These are phyloP conservation scores for Quercus phellos DNA, from an alignment of 331 rosid species.

Conservation along the genomic window DNA sequence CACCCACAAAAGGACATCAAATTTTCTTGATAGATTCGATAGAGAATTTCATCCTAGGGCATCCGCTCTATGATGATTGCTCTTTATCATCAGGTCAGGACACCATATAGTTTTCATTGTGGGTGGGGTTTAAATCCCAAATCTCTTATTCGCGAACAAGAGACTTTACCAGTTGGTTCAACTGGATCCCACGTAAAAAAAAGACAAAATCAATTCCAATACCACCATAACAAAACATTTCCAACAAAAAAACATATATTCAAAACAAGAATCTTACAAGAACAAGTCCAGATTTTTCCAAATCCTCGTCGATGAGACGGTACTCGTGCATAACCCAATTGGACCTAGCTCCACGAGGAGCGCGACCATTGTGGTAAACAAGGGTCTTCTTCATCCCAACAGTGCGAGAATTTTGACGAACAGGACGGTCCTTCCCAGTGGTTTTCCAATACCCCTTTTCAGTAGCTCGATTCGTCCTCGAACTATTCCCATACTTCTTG, in stretches of 20 bases:
- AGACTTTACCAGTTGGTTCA: no score
- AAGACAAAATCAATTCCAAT: conserved; percentile 13
- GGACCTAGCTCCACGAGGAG: conserved; percentile 68
- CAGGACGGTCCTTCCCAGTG: conserved; percentile 77
- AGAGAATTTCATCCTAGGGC: no score
- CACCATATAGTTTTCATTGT: no score
- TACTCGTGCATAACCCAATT: conserved; percentile 99
- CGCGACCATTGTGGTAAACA: conserved; percentile 78
- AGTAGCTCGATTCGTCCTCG: conserved; percentile 86
- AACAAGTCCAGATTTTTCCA: conserved; percentile 43
- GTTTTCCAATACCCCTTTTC: conserved; percentile 94
- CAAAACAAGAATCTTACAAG: conserved; percentile 35
- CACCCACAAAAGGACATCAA: background rate
- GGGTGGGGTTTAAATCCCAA: no score
- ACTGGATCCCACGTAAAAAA: no score
- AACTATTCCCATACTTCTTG: conserved; percentile 72
- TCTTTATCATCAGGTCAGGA: no score
- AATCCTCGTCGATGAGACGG: conserved; percentile 47
- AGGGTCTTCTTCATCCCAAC: conserved; percentile 96
- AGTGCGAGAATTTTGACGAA: conserved; percentile 25
- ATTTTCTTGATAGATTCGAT: background rate
- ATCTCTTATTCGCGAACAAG: no score
- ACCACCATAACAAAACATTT: background rate
- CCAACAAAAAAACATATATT: background rate
- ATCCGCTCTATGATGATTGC: no score